Evolutionary conservation across 495 filamentous ascomycete species (phyloP).

Genomic region (Penicillium alfredii): DNA sequence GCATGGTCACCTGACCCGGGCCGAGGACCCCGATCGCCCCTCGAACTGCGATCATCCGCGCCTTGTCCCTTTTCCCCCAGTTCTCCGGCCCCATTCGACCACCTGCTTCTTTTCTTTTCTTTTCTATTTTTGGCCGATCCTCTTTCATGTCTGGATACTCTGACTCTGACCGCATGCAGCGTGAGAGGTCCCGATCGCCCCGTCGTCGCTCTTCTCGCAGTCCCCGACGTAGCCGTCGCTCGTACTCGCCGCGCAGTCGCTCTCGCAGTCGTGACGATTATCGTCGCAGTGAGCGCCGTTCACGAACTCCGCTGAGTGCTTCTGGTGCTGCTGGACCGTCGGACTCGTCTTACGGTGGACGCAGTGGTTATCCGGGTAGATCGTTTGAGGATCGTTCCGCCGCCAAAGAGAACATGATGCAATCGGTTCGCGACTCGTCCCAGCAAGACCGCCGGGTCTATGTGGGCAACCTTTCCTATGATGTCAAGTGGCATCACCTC

Average conservation of each 20-base stretch:
- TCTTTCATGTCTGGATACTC: conserved; percentile 24
- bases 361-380: conserved; percentile 57
- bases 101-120: conserved; percentile 16
- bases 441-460: conserved; percentile 99
- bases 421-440: conserved; percentile 82
- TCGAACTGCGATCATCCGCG: no score
- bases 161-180: conserved; percentile 53
- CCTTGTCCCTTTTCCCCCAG: no score
- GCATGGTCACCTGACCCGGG: no score
- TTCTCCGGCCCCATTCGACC: no score
- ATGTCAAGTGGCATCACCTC: conserved; percentile 99
- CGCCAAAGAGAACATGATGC: conserved; percentile 94
- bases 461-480: conserved; percentile 96
- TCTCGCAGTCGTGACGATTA: conserved; percentile 88
- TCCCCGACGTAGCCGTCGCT: conserved; percentile 69
- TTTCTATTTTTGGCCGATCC: conserved; percentile 14
- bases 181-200: conserved; percentile 91
- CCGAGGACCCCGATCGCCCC: no score
- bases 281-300: conserved; percentile 72
- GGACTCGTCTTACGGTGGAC: conserved; percentile 51
- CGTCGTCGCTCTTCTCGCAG: conserved; percentile 75
- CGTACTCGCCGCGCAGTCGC: conserved; percentile 88
- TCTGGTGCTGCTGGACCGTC: conserved; percentile 63
- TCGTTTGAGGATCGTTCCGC: conserved; percentile 76
- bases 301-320: conserved; percentile 80